Conservation (phyloP, 495 filamentous ascomycete genomes). For the Lineolata rhizophorae region DNA sequence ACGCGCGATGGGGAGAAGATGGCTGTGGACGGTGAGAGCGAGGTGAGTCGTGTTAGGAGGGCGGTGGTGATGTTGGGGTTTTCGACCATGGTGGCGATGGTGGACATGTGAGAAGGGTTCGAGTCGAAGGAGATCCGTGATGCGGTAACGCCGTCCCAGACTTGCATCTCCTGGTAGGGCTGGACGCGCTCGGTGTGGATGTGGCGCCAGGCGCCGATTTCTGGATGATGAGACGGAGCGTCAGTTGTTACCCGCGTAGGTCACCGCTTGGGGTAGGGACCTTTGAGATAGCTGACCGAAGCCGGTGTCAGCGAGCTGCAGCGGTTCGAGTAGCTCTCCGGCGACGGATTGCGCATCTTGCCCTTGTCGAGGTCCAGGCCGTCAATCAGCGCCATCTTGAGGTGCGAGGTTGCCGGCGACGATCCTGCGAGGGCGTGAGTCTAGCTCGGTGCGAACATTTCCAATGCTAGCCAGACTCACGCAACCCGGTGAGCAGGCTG, state of each 20-base stretch:
- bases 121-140: conserved; percentile 72
- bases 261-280: conserved; percentile 5
- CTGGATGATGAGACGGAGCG: conserved; percentile 21
- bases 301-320: conserved; percentile 84
- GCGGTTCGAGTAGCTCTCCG: conserved; percentile 66
- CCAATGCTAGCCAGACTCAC: conserved; percentile 27
- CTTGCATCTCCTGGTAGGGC: conserved; percentile 76
- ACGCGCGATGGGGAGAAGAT: conserved; percentile 58
- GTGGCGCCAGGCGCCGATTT: conserved; percentile 73
- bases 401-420: conserved; percentile 46
- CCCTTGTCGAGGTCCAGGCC: conserved; percentile 55
- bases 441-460: not conserved
- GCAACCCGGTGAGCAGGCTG: conserved; percentile 65
- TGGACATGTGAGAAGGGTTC: conserved; percentile 16
- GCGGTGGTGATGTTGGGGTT: conserved; percentile 71
- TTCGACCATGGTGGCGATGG: conserved; percentile 91
- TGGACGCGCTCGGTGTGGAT: conserved; percentile 50
- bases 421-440: conserved; percentile 33
- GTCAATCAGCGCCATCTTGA: conserved; percentile 80
- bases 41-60: conserved; percentile 44
- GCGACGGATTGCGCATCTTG: conserved; percentile 38
- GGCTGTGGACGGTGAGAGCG: conserved; percentile 36
- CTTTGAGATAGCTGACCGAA: conserved; percentile 29
- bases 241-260: no score
- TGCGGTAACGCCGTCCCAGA: conserved; percentile 87